These are phyloP conservation scores for Diaporthe sp. DNA, from an alignment of 2,329 filamentous ascomycete species.

Conservation along the genomic window DNA sequence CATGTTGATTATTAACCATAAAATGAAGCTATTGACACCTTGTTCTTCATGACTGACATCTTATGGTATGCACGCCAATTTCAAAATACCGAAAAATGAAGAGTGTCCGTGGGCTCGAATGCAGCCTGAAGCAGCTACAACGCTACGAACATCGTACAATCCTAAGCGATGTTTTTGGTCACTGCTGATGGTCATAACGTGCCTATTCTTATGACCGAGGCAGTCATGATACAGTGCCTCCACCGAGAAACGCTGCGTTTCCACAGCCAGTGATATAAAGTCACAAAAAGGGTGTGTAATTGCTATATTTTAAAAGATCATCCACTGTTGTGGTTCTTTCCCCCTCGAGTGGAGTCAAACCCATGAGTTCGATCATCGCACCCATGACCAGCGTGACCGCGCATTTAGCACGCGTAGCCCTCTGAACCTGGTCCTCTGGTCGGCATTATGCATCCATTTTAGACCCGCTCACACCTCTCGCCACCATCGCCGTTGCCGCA, in stretches of 20 bases:
- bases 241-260: background rate
- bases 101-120: too few species aligned
- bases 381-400: background rate
- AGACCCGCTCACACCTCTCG: conserved; percentile 13
- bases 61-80: too few species aligned
- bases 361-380: background rate
- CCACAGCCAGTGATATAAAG: background rate
- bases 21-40: too few species aligned
- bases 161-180: too few species aligned
- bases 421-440: too few species aligned
- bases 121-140: too few species aligned
- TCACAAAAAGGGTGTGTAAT: background rate
- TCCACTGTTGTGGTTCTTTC: background rate
- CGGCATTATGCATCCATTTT: background rate
- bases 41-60: too few species aligned
- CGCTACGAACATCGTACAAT: too few species aligned
- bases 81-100: too few species aligned
- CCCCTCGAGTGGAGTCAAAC: background rate
- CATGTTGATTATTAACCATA: too few species aligned
- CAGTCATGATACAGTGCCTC: background rate
- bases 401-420: background rate
- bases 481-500: conserved; percentile 12
- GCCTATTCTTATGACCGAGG: background rate
- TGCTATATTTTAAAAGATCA: background rate
- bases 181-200: too few species aligned